phyloP scores from a whole-genome alignment of 2,329 filamentous ascomycete species.

The Colletotrichum falcatum region DNA sequence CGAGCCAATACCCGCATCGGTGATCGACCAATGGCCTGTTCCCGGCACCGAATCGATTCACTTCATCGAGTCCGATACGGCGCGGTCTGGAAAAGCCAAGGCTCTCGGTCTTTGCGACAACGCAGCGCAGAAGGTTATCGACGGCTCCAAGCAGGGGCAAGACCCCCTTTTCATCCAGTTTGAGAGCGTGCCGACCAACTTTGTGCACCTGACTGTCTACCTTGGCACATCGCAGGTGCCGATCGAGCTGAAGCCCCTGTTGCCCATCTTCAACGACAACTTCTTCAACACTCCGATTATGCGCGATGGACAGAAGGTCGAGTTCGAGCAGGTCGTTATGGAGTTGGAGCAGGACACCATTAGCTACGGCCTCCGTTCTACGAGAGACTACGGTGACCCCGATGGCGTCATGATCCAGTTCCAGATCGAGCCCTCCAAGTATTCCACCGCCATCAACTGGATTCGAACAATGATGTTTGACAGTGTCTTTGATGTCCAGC shows the following conservation, averaged over 20 bases:
- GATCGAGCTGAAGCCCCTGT: constrained; percentile 83
- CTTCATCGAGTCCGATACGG: constrained; percentile 90
- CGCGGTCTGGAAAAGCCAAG: constrained; percentile 82
- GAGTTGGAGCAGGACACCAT: constrained; percentile 93
- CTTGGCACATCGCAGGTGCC: constrained; percentile 83
- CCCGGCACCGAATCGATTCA: constrained; percentile 92
- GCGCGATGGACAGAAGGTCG: constrained; percentile 79
- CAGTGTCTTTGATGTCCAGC: constrained; percentile 82
- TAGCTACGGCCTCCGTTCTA: constrained; percentile 79
- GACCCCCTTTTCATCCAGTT: constrained; percentile 95
- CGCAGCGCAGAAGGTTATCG: constrained; percentile 79
- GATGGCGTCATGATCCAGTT: constrained; percentile 87
- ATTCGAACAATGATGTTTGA: constrained; percentile 88
- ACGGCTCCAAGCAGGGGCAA: constrained; percentile 70
- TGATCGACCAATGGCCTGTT: constrained; percentile 86
- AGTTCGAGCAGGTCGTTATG: constrained; percentile 93
- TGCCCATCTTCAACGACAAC: constrained; percentile 87
- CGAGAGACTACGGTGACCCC: constrained; percentile 76
- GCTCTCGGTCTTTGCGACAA: constrained; percentile 76
- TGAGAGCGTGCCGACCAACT: constrained; percentile 92
- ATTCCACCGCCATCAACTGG: constrained; percentile 84
- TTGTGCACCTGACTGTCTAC: constrained; percentile 86
- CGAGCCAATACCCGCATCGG: constrained; percentile 81
- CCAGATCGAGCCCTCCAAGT: constrained; percentile 90
- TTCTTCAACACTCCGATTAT: constrained; percentile 94